A percentile compares a stretch with the other conserved stretches of the same genome.
phyloP scores from a whole-genome alignment of 192 early-diverging fungal species.

The Lunasporangiospora selenospora region DNA sequence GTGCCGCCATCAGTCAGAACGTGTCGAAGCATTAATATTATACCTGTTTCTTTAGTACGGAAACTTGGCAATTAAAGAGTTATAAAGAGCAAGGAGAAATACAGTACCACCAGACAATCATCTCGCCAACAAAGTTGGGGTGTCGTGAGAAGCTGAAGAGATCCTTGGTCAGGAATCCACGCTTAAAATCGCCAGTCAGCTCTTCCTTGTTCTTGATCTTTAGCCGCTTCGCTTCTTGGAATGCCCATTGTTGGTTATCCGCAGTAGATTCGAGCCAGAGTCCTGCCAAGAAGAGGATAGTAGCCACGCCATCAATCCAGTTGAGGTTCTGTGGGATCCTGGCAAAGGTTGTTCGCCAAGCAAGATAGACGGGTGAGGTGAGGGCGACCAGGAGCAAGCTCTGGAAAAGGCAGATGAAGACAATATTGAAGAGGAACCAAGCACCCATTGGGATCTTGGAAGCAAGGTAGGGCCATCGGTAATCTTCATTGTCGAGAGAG shows the following conservation, averaged over 20 bases:
- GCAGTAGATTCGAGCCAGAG: slow-evolving; percentile 72
- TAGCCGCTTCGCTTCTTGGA: slow-evolving; percentile 65
- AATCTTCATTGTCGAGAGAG: slow-evolving; percentile 69
- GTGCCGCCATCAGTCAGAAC: too few relatives aligned
- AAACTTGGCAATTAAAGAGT: neutral
- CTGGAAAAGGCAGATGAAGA: slow-evolving; percentile 81
- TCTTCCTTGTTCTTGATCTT: slow-evolving; percentile 29
- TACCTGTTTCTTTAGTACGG: too few relatives aligned
- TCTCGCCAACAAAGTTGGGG: slow-evolving; percentile 87
- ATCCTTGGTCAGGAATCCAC: slow-evolving; percentile 79
- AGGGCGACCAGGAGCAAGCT: slow-evolving; percentile 69
- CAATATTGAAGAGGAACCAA: slow-evolving; percentile 65
- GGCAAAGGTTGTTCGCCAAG: slow-evolving; percentile 19
- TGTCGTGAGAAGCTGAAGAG: slow-evolving; percentile 80
- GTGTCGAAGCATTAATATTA: too few relatives aligned
- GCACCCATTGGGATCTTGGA: neutral
- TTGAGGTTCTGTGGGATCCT: slow-evolving; percentile 35
- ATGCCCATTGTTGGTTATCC: slow-evolving; percentile 84
- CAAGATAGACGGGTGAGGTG: slow-evolving; percentile 57
- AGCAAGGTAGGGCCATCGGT: slow-evolving; percentile 70
- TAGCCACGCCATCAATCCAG: slow-evolving; percentile 54
- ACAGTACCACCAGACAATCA: slow-evolving; percentile 64
- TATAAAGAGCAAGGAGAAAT: slow-evolving; percentile 1
- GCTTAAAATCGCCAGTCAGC: slow-evolving; percentile 51
- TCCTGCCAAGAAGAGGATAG: slow-evolving; percentile 48